Conservation (phyloP, 371 early-diverging fungal species). For the Mucor racemosus region DNA sequence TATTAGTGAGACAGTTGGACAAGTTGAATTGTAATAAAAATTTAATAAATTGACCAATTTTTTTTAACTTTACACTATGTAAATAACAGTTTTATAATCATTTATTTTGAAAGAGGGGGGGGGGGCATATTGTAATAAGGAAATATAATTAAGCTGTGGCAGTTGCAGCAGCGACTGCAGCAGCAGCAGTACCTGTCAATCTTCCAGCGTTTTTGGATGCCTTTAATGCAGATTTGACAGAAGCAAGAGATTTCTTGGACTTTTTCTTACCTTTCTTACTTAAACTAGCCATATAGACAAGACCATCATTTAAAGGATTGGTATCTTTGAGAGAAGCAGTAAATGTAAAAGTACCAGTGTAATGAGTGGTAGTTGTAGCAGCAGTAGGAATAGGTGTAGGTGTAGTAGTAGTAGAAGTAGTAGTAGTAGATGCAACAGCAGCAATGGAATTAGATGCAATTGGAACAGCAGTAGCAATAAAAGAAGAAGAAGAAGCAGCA, state of each 20-base stretch:
- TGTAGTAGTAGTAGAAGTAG: constrained; percentile 1
- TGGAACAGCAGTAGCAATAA: no score
- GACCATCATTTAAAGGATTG: background rate
- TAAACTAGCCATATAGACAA: background rate
- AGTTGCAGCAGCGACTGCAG: background rate
- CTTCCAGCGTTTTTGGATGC: background rate
- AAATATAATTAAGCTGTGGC: background rate
- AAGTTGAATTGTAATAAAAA: constrained; percentile 33
- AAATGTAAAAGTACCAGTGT: background rate
- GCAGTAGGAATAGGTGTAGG: constrained; percentile 3
- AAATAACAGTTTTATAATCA: background rate
- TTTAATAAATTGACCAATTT: background rate
- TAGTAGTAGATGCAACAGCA: background rate
- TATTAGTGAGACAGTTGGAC: constrained; percentile 46
- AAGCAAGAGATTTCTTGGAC: background rate
- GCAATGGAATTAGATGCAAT: no score
- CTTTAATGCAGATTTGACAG: background rate
- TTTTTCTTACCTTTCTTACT: background rate
- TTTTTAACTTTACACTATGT: background rate
- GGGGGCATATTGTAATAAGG: background rate
- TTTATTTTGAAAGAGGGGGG: background rate
- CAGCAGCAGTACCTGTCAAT: background rate
- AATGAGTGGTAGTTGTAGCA: background rate
- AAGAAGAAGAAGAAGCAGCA: background rate
- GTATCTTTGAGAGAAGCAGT: constrained; percentile 1